These are phyloP conservation scores for Exophiala alcalophila DNA, from an alignment of 2,329 filamentous ascomycete species.

Conservation along the genomic window DNA sequence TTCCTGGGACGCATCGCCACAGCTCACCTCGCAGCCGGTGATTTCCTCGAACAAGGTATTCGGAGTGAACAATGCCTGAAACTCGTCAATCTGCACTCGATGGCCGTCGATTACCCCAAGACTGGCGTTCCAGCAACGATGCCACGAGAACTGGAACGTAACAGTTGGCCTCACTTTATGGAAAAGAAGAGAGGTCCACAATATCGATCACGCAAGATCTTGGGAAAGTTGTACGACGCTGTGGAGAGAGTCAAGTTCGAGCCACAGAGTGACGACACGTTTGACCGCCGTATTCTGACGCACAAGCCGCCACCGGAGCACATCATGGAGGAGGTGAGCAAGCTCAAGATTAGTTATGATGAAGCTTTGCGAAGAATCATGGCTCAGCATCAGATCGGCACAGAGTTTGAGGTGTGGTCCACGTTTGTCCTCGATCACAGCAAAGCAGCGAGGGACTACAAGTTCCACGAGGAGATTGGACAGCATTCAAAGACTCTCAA, in stretches of 20 bases:
- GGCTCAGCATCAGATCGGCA: constrained; percentile 76
- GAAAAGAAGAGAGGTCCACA: constrained; percentile 57
- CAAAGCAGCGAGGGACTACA: constrained; percentile 72
- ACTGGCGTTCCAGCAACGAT: constrained; percentile 76
- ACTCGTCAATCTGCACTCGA: constrained; percentile 78
- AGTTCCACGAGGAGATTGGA: constrained; percentile 79
- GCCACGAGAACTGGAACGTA: constrained; percentile 57
- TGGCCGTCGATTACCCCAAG: constrained; percentile 92
- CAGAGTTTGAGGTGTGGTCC: constrained; percentile 90
- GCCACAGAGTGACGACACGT: constrained; percentile 68
- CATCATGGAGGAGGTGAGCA: constrained; percentile 57
- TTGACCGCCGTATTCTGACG: constrained; percentile 71
- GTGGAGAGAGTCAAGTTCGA: constrained; percentile 67
- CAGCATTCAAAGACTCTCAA: constrained; percentile 64
- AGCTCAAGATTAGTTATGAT: constrained; percentile 77
- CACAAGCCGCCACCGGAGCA: constrained; percentile 57
- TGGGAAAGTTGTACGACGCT: constrained; percentile 80
- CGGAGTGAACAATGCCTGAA: constrained; percentile 67
- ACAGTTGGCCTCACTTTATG: constrained; percentile 81
- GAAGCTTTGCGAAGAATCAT: constrained; percentile 72
- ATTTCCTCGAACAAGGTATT: constrained; percentile 61
- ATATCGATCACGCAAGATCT: constrained; percentile 67
- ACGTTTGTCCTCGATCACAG: constrained; percentile 78
- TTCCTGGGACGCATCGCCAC: constrained; percentile 74
- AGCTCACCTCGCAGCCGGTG: constrained; percentile 75